A percentile compares a stretch with the other conserved stretches of the same genome.
Evolutionary conservation across 805 yeast species (phyloP).

Genomic region (Nakazawaea siamensis): DNA sequence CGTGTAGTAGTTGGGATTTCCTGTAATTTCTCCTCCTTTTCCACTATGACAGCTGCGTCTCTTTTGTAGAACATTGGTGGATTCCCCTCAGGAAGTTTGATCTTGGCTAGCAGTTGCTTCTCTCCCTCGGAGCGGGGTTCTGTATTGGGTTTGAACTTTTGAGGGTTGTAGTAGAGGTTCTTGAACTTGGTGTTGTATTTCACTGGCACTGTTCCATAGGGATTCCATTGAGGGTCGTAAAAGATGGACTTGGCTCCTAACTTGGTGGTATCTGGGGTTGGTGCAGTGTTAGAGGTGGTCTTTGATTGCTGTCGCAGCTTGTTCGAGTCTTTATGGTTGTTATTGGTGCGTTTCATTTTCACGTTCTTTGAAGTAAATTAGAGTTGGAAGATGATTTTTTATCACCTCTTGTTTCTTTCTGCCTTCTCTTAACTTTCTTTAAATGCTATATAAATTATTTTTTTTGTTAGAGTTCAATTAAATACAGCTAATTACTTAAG

Average conservation of each 20-base stretch:
- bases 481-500: not conserved
- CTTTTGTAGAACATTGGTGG: conserved; percentile 40
- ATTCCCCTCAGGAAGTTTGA: conserved; percentile 28
- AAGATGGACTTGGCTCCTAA: conserved; percentile 45
- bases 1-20: conserved; percentile 15
- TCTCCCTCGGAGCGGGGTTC: not conserved
- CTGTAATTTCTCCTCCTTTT: conserved; percentile 11
- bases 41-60: conserved; percentile 12
- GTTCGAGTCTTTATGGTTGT: no score
- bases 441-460: no score
- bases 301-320: no score
- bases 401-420: not conserved
- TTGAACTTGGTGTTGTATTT: conserved; percentile 17
- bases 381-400: no score
- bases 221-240: conserved; percentile 62
- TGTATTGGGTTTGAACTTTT: conserved; percentile 1
- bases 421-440: no score
- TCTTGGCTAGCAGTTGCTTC: not conserved
- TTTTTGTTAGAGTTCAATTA: not conserved
- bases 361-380: no score
- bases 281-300: no score
- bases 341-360: no score
- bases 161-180: conserved; percentile 25
- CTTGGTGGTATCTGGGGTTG: conserved; percentile 11
- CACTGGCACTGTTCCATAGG: conserved; percentile 45